Evolutionary conservation across 1,139 yeast genomes (phyloP), one percentile per base, ranked within the genome.

Genomic region (Blastobotrys niveus): DNA sequence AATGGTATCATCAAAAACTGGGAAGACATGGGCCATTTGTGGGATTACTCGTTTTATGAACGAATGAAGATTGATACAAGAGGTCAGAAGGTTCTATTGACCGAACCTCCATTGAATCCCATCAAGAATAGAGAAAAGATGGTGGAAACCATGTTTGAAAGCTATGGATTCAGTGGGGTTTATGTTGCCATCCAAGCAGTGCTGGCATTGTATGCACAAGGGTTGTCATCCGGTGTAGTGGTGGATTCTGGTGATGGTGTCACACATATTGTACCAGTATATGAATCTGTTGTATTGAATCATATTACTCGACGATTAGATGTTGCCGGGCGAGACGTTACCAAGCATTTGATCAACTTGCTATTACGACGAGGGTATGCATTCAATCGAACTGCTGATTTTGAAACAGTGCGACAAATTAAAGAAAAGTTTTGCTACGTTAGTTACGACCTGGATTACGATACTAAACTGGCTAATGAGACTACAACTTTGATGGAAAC

Each of bases 111-210:
- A 25, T 77, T 93, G 58, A 93, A 93, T 61, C 96, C 99, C 15
- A 97, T 98, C 3, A 98, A 93, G 68, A 93, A 93, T 67, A 82
- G 99, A 70, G 98, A 93, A 66, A 86, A 86, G 63, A 88, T 96
- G 2, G 99, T 98, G 8, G 98, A 91, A 56, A 93, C 88, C 27
- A 93, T 91, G 98, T 88, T 91, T 70, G 97, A 91, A 65, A 85
- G 86, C 64, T 91, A 91, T 65, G 82, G 84, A 51, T 91, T 91
- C 66, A 93, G 93, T 38, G 97, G 97, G 21, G 97, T 91, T 24
- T 91, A 91, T 59, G 98, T 91, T 35, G 97, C 98, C 15, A 91
- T 91, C 60, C 98, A 91, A 70, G 98, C 98, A 1, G 98, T 91
- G 14, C 76, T 91, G 62, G 97, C 98, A 0, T 74, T 91, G 48